Percentiles rank a stretch among this genome's conserved stretches.
These are phyloP conservation scores for Penicillium sp. DNA, from an alignment of 2,329 filamentous ascomycete species.

Conservation along the genomic window DNA sequence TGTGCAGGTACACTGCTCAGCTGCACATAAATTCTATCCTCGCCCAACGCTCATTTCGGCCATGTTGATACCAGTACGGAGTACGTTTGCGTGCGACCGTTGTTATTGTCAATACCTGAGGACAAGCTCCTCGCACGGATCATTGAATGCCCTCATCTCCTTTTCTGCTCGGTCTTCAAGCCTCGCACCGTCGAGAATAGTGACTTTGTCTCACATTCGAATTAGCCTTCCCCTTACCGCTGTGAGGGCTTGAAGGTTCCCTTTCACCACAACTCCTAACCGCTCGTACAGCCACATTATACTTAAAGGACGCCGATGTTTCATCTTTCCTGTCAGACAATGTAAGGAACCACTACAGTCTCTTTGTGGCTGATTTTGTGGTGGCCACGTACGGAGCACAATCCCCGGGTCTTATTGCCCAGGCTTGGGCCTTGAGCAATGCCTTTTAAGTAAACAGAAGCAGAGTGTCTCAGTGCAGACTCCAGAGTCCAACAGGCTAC, in stretches of 20 bases:
- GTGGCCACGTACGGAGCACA: neutral
- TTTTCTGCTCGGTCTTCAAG: neutral
- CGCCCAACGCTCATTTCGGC: neutral
- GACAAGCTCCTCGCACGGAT: conserved; percentile 5
- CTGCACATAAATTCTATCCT: neutral
- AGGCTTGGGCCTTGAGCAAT: neutral
- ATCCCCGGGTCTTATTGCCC: neutral
- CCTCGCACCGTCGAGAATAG: conserved; percentile 1
- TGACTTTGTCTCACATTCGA: conserved; percentile 8
- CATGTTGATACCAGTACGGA: neutral
- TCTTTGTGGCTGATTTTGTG: neutral
- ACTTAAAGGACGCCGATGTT: conserved; percentile 2
- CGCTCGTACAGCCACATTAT: conserved; percentile 1
- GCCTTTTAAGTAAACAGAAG: neutral
- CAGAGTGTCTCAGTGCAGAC: neutral
- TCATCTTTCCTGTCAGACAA: conserved; percentile 4
- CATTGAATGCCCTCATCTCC: neutral
- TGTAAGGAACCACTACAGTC: conserved; percentile 4
- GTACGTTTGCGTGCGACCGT: neutral
- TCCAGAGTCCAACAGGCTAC: neutral
- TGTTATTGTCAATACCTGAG: neutral
- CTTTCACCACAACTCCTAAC: neutral
- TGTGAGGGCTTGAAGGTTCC: conserved; percentile 1
- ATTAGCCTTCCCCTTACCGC: conserved; percentile 13
- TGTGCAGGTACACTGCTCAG: neutral